A percentile compares a stretch with the other conserved stretches of the same genome.
phyloP scores from a whole-genome alignment of 2,329 filamentous ascomycete genomes.

The Drechslera avenae region DNA sequence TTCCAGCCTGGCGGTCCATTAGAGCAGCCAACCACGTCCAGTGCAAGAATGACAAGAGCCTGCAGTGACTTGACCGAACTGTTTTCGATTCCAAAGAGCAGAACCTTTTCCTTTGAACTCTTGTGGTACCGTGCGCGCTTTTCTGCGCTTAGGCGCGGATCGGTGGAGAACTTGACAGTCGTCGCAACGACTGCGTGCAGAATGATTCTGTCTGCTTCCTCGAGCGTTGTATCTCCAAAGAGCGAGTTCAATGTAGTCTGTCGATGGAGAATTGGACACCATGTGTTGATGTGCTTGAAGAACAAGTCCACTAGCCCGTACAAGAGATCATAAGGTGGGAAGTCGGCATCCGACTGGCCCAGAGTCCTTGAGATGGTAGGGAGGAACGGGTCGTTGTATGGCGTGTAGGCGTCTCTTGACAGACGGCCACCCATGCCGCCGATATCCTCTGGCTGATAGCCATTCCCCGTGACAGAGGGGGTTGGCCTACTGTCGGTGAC shows the following conservation, averaged over 20 bases:
- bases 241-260: slow-evolving; percentile 80
- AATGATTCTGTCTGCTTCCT: slow-evolving; percentile 81
- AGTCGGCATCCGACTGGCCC: slow-evolving; percentile 49
- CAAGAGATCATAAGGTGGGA: slow-evolving; percentile 65
- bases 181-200: slow-evolving; percentile 89
- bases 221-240: slow-evolving; percentile 72
- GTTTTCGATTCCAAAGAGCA: slow-evolving; percentile 87
- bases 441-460: slow-evolving; percentile 39
- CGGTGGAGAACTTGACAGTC: slow-evolving; percentile 81
- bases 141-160: slow-evolving; percentile 73
- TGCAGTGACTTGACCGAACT: slow-evolving; percentile 88
- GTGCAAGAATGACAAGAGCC: slow-evolving; percentile 81
- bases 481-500: slow-evolving; percentile 43
- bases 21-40: slow-evolving; percentile 83
- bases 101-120: slow-evolving; percentile 81
- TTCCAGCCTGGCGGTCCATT: slow-evolving; percentile 95
- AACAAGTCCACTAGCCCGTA: slow-evolving; percentile 66
- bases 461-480: slow-evolving; percentile 33
- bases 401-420: slow-evolving; percentile 36
- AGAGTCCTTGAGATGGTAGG: slow-evolving; percentile 36
- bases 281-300: slow-evolving; percentile 68
- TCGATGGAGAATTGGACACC: slow-evolving; percentile 87
- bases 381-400: slow-evolving; percentile 40
- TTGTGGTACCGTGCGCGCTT: slow-evolving; percentile 76
- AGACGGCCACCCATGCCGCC: slow-evolving; percentile 26